Percentiles rank a stretch among this genome's conserved stretches.
These are phyloP conservation scores for Clonostachys rhizophaga DNA, from an alignment of 2,329 filamentous ascomycete genomes.

Conservation along the genomic window DNA sequence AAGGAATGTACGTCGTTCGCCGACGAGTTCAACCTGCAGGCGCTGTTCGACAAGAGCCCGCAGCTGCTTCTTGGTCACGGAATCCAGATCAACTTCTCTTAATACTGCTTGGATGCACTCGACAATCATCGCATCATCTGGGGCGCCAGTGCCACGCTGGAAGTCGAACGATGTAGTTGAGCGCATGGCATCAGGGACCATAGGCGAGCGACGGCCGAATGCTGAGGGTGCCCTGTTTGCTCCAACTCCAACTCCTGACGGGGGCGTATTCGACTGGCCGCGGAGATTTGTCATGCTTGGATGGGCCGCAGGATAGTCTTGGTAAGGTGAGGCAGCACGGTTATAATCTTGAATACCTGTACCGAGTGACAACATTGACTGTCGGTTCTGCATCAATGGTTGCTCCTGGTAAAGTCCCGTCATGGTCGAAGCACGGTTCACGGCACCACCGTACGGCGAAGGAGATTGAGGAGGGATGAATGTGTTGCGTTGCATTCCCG, in stretches of 20 bases:
- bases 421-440: conserved; percentile 37
- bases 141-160: conserved; percentile 56
- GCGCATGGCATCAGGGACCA: conserved; percentile 40
- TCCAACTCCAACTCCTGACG: conserved; percentile 14
- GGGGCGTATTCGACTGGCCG: conserved; percentile 41
- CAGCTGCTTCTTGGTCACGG: conserved; percentile 97
- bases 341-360: conserved; percentile 36
- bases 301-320: conserved; percentile 44
- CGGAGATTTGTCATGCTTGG: conserved; percentile 61
- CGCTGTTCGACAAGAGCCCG: conserved; percentile 88
- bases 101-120: conserved; percentile 82
- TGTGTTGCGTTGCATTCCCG: conserved; percentile 69
- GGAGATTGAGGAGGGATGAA: conserved; percentile 85
- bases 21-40: conserved; percentile 81
- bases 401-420: conserved; percentile 40
- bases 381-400: conserved; percentile 52
- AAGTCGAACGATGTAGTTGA: conserved; percentile 56
- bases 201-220: conserved; percentile 39
- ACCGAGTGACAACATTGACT: conserved; percentile 68
- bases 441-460: conserved; percentile 59
- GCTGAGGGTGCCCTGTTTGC: conserved; percentile 36
- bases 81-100: conserved; percentile 86
- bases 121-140: conserved; percentile 75
- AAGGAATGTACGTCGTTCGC: conserved; percentile 84
- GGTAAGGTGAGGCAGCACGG: conserved; percentile 52